Conservation (phyloP, 2,329 filamentous ascomycete species). For the Sporothrix protearum region DNA sequence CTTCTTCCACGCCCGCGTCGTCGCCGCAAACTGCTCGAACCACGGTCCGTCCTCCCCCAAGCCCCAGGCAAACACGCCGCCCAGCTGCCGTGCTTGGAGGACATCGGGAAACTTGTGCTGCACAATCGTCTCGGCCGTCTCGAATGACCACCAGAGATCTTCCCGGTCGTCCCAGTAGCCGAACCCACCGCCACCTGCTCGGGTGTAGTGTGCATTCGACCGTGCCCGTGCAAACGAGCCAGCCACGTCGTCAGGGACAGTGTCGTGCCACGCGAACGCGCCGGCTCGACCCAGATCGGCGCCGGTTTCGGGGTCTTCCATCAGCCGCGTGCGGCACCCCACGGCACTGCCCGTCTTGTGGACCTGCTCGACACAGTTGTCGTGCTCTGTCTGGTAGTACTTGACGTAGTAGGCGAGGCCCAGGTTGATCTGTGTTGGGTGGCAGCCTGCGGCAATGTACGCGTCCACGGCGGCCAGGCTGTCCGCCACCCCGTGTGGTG, state of each 20-base stretch:
- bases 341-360: conserved; percentile 38
- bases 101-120: conserved; percentile 58
- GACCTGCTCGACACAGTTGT: conserved; percentile 33
- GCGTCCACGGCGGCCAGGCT: conserved; percentile 54
- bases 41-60: conserved; percentile 61
- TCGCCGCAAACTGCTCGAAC: conserved; percentile 42
- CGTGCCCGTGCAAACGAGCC: conserved; percentile 57
- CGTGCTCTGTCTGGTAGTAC: conserved; percentile 56
- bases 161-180: conserved; percentile 63
- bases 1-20: conserved; percentile 32
- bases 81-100: conserved; percentile 53
- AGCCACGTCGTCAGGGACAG: conserved; percentile 50
- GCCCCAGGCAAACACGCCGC: conserved; percentile 73
- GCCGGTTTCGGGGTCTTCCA: conserved; percentile 59
- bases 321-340: conserved; percentile 55
- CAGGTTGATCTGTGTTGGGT: conserved; percentile 56
- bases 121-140: conserved; percentile 58
- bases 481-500: conserved; percentile 60
- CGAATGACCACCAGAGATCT: conserved; percentile 70
- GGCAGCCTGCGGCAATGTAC: conserved; percentile 57
- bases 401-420: conserved; percentile 69
- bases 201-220: conserved; percentile 53
- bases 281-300: conserved; percentile 53
- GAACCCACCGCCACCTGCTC: conserved; percentile 58
- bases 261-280: conserved; percentile 58